phyloP scores from a whole-genome alignment of 2,329 filamentous ascomycete species.

The Colletotrichum orbiculare region DNA sequence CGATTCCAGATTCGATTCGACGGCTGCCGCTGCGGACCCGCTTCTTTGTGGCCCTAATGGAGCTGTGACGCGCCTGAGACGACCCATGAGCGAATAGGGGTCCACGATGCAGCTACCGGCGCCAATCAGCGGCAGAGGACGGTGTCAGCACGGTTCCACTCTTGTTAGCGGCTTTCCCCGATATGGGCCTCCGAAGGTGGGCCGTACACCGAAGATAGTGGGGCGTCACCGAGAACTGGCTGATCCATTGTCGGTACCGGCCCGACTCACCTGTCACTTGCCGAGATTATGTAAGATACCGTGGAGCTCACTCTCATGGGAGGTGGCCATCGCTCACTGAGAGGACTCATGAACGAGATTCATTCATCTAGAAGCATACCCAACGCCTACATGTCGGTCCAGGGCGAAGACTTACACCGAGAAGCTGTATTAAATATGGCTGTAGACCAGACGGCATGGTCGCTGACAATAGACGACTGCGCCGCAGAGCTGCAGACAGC shows the following conservation, averaged over 20 bases:
- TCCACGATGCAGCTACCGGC: not conserved
- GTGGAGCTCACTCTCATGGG: not conserved
- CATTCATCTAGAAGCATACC: no score
- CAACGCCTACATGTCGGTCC: no score
- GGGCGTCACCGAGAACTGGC: slow-evolving; percentile 10
- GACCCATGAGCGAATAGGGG: slow-evolving; percentile 23
- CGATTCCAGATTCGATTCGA: not conserved
- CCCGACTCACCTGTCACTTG: not conserved
- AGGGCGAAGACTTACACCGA: no score
- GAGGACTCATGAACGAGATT: no score
- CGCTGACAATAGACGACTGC: no score
- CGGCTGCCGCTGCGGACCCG: not conserved
- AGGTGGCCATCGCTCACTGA: no score
- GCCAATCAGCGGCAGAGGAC: not conserved
- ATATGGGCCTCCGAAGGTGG: slow-evolving; percentile 16
- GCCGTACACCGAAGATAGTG: not conserved
- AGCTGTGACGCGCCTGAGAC: slow-evolving; percentile 36
- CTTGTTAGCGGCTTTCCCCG: slow-evolving; percentile 26
- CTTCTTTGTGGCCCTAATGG: slow-evolving; percentile 1
- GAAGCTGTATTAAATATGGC: no score
- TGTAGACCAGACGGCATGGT: no score
- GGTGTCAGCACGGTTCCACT: not conserved
- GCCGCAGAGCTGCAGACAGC: no score
- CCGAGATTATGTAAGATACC: slow-evolving; percentile 11
- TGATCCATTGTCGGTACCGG: not conserved